Evolutionary conservation across 1,284 basidiomycete genomes (phyloP).

Genomic region (Cystobasidium slooffiae): DNA sequence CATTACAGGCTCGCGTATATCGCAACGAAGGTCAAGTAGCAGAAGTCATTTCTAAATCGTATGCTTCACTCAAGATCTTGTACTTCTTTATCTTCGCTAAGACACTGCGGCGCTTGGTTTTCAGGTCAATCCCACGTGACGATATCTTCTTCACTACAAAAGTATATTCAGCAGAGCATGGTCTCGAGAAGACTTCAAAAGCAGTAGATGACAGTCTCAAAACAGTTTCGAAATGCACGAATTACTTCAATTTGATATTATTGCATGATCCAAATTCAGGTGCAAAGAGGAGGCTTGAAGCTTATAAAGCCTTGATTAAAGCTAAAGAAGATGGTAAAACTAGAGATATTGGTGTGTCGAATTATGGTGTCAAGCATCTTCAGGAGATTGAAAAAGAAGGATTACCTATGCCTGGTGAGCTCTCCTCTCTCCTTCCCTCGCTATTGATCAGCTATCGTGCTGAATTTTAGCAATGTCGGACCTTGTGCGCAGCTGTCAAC

Average conservation of each 20-base stretch:
- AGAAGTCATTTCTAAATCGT: constrained; percentile 30
- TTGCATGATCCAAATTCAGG: constrained; percentile 46
- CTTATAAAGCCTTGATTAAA: constrained; percentile 43
- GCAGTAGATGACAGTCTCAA: constrained; percentile 27
- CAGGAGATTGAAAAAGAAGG: constrained; percentile 44
- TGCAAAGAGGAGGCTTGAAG: constrained; percentile 45
- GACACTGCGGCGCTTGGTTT: background rate
- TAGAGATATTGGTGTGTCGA: constrained; percentile 46
- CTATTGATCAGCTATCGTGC: too few relatives aligned
- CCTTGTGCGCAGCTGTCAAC: constrained; percentile 28
- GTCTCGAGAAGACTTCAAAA: constrained; percentile 19
- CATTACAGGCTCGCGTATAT: constrained; percentile 31
- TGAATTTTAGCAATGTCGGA: too few relatives aligned
- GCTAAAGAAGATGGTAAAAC: constrained; percentile 39
- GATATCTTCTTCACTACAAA: constrained; percentile 42
- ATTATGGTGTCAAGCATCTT: constrained; percentile 47
- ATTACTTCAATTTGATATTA: constrained; percentile 46
- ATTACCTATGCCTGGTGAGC: constrained; percentile 26
- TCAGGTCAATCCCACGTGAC: constrained; percentile 1
- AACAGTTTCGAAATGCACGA: constrained; percentile 9
- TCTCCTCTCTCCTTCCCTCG: background rate
- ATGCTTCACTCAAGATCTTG: background rate
- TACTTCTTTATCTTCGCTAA: background rate
- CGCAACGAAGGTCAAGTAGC: constrained; percentile 41
- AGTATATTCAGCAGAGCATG: constrained; percentile 39